A percentile compares a stretch with the other conserved stretches of the same genome.
phyloP scores from a whole-genome alignment of 768 basidiomycete species.

The Daedaleopsis nitida region DNA sequence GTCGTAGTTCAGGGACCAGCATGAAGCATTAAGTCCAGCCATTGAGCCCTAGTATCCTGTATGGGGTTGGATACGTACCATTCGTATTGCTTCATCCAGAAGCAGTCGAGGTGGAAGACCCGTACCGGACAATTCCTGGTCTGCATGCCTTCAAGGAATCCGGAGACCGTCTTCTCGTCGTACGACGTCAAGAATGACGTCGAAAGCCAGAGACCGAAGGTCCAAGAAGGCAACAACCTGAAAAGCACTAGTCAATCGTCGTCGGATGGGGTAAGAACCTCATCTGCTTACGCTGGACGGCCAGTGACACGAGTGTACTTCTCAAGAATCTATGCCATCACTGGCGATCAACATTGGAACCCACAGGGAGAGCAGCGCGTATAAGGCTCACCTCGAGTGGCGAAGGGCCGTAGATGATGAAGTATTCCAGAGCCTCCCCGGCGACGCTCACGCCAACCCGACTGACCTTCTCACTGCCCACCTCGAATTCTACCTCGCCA shows the following conservation, averaged over 20 bases:
- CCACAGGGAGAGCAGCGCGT: too few relatives aligned
- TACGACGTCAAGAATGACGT: slow-evolving; percentile 77
- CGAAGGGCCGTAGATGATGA: slow-evolving; percentile 68
- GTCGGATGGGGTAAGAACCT: not conserved
- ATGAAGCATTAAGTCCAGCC: too few relatives aligned
- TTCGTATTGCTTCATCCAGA: slow-evolving; percentile 75
- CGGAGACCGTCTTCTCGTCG: slow-evolving; percentile 66
- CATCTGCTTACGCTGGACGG: slow-evolving; percentile 51
- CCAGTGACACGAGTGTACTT: slow-evolving; percentile 63
- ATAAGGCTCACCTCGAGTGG: slow-evolving; percentile 53
- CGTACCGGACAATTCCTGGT: slow-evolving; percentile 62
- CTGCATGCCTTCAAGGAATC: slow-evolving; percentile 72
- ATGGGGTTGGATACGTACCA: slow-evolving; percentile 41
- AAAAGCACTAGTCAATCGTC: slow-evolving; percentile 9
- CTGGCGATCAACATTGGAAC: not conserved
- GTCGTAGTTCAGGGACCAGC: not conserved
- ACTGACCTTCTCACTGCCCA: slow-evolving; percentile 65
- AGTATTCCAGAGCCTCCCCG: slow-evolving; percentile 67
- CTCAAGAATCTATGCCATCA: slow-evolving; percentile 50
- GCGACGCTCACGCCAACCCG: slow-evolving; percentile 66
- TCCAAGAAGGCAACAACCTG: slow-evolving; percentile 71
- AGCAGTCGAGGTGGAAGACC: slow-evolving; percentile 78
- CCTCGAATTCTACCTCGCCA: slow-evolving; percentile 76
- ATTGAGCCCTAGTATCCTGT: too few relatives aligned
- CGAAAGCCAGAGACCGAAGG: slow-evolving; percentile 77